Evolutionary conservation across 2,329 filamentous ascomycete species (phyloP), one percentile per base, ranked within the genome.

Genomic region (Teratosphaeria pseudoeucalypti): DNA sequence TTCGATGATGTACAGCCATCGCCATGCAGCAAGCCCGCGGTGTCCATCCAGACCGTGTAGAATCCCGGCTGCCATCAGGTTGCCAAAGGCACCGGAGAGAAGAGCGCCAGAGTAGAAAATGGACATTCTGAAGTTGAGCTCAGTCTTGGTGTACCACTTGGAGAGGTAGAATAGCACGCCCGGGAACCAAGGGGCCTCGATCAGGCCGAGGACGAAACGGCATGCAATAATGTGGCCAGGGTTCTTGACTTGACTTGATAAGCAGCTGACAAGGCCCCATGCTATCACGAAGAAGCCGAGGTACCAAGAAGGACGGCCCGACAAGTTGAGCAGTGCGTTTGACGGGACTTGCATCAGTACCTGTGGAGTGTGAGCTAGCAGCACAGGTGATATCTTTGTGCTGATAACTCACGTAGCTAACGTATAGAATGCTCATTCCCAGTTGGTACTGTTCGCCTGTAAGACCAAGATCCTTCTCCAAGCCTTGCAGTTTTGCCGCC

Each of bases 251-350:
- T 70, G 65, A 3, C 65, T 67, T 14, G 68, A 70, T 6, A 71
- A 54, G 7, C 84, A 83, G 2, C 85, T 82, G 78, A 88, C 83
- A 16, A 90, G 82, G 2, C 88, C 88, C 88, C 87, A 84, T 1
- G 81, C 78, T 65, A 82, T 80, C 87, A 96, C 95, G 69, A 95
- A 70, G 58, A 95, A 96, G 57, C 92, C 75, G 47, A 70, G 63
- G 43, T 70, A 69, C 64, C 86, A 89, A 0, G 91, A 91, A 1
- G 85, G 76, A 19, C 80, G 81, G 75, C 66, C 66, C 52, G 62
- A 68, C 78, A 80, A 57, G 75, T 95, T 95, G 61, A 95, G 83
- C 27, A 95, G 74, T 54, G 92, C 78, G 71, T 95, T 95, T 61
- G 89, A 79, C 0, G 79, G 79, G 3, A 82, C 71, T 73, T 78